Percentiles rank a stretch among this genome's conserved stretches.
Conservation (phyloP, 352 stramenopile species). For the Globisporangium spiculum region DNA sequence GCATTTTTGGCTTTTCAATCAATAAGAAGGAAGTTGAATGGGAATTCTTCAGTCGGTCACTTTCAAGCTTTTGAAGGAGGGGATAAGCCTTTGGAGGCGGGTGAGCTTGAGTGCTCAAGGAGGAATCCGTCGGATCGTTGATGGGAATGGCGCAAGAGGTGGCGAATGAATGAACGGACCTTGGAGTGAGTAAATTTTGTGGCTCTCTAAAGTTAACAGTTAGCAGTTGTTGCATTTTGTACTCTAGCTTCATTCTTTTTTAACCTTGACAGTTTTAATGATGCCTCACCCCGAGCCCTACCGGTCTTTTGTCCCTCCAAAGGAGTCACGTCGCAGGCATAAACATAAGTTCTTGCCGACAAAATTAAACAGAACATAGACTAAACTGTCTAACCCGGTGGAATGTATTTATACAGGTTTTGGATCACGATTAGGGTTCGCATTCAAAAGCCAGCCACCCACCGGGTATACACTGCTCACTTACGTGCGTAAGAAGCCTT, state of each 20-base stretch:
- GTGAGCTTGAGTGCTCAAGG: too few species aligned
- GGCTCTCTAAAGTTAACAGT: too few species aligned
- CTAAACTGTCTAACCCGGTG: background rate
- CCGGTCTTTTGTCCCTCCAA: background rate
- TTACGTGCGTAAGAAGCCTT: background rate
- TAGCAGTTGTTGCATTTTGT: too few species aligned
- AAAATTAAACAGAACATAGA: background rate
- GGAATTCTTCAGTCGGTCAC: background rate
- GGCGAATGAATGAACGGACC: too few species aligned
- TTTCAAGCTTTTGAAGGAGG: background rate
- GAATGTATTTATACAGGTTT: constrained; percentile 1
- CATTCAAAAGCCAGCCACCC: constrained; percentile 4
- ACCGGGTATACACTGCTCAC: background rate
- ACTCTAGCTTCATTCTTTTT: too few species aligned
- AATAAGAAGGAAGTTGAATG: background rate
- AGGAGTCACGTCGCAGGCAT: background rate
- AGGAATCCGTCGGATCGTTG: too few species aligned
- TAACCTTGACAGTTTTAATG: too few species aligned
- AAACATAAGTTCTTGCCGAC: background rate
- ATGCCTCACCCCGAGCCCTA: background rate
- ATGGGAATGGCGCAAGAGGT: too few species aligned
- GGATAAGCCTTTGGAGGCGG: background rate
- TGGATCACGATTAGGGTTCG: background rate
- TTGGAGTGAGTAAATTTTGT: too few species aligned
- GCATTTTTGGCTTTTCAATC: background rate